Percentiles rank a stretch among this genome's conserved stretches.
These are phyloP conservation scores for Stentor roeselii DNA, from an alignment of 73 alveolate genomes.

Conservation along the genomic window DNA sequence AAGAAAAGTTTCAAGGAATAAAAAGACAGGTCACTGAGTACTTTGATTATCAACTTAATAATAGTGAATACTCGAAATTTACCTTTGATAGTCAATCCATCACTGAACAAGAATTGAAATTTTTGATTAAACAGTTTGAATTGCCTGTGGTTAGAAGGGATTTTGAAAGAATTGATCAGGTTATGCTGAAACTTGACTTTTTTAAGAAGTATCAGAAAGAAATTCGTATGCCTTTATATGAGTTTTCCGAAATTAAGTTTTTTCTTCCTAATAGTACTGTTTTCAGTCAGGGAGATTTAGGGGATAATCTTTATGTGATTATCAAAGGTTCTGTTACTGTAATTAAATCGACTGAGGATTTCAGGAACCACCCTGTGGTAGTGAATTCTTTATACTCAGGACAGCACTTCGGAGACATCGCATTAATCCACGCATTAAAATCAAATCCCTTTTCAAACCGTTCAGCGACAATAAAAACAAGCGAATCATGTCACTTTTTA, in stretches of 20 bases:
- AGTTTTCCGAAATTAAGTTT: not conserved
- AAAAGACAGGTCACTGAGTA: no score
- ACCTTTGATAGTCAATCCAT: no score
- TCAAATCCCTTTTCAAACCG: not conserved
- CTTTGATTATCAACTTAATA: no score
- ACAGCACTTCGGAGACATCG: constrained; percentile 12
- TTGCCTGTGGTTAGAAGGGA: not conserved
- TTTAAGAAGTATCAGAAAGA: not conserved
- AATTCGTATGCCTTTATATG: not conserved
- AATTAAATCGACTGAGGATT: not conserved
- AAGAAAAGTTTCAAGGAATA: no score
- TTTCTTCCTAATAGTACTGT: not conserved
- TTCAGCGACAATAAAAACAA: not conserved
- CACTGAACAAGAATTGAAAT: constrained; percentile 2
- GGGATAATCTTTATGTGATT: not conserved
- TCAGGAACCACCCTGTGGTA: not conserved
- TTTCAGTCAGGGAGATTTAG: constrained; percentile 5
- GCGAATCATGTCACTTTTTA: not conserved
- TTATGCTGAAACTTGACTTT: not conserved
- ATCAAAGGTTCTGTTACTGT: not conserved
- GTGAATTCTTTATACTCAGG: constrained; percentile 16
- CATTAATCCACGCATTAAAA: not conserved
- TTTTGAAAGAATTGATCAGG: not conserved
- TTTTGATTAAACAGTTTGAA: not conserved
- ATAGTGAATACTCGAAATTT: no score